Evolutionary conservation across 305 asterid species (phyloP), one percentile per base, ranked within the genome.

Genomic region (Fraxinus latifolia): DNA sequence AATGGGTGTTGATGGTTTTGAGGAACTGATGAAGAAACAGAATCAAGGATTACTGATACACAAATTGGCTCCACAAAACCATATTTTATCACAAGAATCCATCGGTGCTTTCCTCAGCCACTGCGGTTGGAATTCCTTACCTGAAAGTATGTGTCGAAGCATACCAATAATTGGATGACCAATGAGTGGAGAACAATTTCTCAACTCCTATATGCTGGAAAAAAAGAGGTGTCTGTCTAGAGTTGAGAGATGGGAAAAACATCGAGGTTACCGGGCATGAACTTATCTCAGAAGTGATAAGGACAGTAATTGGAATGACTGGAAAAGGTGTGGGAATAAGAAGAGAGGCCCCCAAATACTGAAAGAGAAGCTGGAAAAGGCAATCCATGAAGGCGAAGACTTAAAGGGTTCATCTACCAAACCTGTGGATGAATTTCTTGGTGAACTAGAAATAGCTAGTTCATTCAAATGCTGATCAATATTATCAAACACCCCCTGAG

Each of bases 41-140:
- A 67, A 67, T 2, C 74, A 3, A 67, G 37, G 74, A 67, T 67
- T 67, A 67, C 34, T 67, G 37, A 67, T 9, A 67, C 74, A 67
- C 36, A 67, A 65, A 65, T 67, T 67, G 74, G 74, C 74, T 9
- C 74, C 74, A 67, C 37, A 27, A 67, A 67, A 67, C 74, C 36
- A 67, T 67, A 67, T 67, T 67, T 12, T 67, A 27, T 67, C 37
- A 11, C 37, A 67, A 11, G 25, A 67, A 67, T 67, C 37, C 36
- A 67, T 67, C 25, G 74, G 74, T 25, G 74, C 74, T 67, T 67
- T 67, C 74, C 37, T 67, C 74, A 67, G 37, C 34, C 37, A 67
- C 32, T 27, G 74, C 19, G 19, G 74, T 67, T 67, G 74, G 74
- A 27, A 67, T 67, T 67, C 74, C 17, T 25, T 67, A 27, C 74